These are phyloP conservation scores for Ligustrum vulgare DNA, from an alignment of 257 asterid species.

Conservation along the genomic window DNA sequence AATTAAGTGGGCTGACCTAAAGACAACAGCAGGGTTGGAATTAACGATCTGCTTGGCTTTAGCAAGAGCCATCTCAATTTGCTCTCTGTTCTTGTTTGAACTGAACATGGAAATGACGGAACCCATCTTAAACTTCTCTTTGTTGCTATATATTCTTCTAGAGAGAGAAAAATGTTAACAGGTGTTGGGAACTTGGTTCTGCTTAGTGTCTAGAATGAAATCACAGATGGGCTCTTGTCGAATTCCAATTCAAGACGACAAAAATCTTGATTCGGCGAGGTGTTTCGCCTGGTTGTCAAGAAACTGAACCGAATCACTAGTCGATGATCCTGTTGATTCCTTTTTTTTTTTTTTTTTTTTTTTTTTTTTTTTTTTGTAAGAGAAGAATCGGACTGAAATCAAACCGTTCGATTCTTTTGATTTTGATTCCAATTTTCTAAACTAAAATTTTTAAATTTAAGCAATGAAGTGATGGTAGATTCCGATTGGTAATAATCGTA, in stretches of 20 bases:
- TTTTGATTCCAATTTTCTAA: no score
- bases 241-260: not conserved
- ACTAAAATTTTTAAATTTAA: no score
- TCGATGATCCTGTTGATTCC: no score
- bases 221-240: constrained; percentile 20
- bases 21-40: constrained; percentile 68
- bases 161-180: constrained; percentile 17
- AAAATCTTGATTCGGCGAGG: not conserved
- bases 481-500: no score
- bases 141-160: constrained; percentile 13
- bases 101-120: constrained; percentile 40
- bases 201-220: constrained; percentile 29
- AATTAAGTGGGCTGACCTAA: constrained; percentile 42
- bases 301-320: no score
- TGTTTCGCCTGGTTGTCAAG: not conserved
- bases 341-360: no score
- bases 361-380: no score
- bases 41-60: constrained; percentile 72
- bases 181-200: constrained; percentile 23
- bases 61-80: constrained; percentile 56
- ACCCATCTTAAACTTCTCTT: constrained; percentile 41
- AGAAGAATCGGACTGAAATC: no score
- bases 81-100: constrained; percentile 44
- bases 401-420: no score
- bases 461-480: no score